Conservation (phyloP, 768 basidiomycete genomes). For the Hydnomerulius pinastri region DNA sequence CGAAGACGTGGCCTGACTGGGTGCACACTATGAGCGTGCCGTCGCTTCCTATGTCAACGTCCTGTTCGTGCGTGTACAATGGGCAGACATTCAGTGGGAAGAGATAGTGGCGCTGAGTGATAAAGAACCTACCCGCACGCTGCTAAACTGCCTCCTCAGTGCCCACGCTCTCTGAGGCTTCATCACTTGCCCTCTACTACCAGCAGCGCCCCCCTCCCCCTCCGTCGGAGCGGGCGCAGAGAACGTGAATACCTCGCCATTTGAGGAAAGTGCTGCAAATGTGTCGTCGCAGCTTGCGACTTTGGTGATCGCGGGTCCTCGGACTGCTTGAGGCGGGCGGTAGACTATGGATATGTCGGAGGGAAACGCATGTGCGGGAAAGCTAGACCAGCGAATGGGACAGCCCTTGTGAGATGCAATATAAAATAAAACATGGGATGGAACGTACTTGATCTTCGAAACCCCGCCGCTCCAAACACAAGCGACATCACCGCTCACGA, state of each 20-base stretch:
- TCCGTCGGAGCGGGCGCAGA: slow-evolving; percentile 42
- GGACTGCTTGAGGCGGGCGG: slow-evolving; percentile 75
- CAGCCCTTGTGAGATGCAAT: no score
- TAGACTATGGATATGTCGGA: slow-evolving; percentile 69
- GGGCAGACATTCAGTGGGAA: not conserved
- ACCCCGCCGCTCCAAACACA: slow-evolving; percentile 78
- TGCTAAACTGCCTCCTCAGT: slow-evolving; percentile 80
- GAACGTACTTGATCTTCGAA: slow-evolving; percentile 69
- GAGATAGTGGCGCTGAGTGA: not conserved
- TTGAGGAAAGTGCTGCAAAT: slow-evolving; percentile 80
- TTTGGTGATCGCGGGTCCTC: slow-evolving; percentile 74
- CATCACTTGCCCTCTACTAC: slow-evolving; percentile 42
- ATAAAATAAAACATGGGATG: not conserved
- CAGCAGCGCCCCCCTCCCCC: slow-evolving; percentile 20
- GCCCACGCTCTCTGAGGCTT: slow-evolving; percentile 94
- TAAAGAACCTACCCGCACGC: slow-evolving; percentile 59
- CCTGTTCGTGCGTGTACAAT: slow-evolving; percentile 42
- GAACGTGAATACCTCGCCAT: slow-evolving; percentile 93
- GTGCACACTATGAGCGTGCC: slow-evolving; percentile 92
- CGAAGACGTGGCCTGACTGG: slow-evolving; percentile 90
- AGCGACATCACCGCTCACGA: slow-evolving; percentile 78
- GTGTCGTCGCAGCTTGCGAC: slow-evolving; percentile 76
- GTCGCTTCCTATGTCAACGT: slow-evolving; percentile 86
- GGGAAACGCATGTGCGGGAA: slow-evolving; percentile 77
- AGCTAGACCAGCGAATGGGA: slow-evolving; percentile 41